These are phyloP conservation scores for Lipomyces spencermartinsiae DNA, from an alignment of 805 yeast species.

Conservation along the genomic window DNA sequence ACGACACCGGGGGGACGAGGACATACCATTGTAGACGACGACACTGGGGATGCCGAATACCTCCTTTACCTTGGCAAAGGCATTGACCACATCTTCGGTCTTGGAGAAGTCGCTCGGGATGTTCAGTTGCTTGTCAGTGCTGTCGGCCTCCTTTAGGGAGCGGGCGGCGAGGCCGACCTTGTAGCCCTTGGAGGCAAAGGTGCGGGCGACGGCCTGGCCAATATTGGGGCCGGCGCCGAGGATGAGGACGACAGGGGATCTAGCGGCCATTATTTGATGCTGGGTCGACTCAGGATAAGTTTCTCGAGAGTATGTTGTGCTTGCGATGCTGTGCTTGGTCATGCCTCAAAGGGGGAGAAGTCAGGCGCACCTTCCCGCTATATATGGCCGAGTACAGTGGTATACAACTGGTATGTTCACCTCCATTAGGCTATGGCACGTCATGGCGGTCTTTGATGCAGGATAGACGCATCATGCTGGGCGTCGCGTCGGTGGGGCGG, in stretches of 20 bases:
- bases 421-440: too few relatives aligned
- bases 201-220: constrained; percentile 15
- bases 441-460: too few relatives aligned
- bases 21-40: constrained; percentile 16
- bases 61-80: constrained; percentile 4
- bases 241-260: constrained; percentile 11
- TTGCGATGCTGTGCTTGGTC: too few relatives aligned
- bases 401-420: too few relatives aligned
- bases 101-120: constrained; percentile 18
- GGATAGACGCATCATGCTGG: too few relatives aligned
- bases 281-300: too few relatives aligned
- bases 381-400: too few relatives aligned
- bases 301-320: too few relatives aligned
- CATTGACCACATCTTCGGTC: constrained; percentile 11
- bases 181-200: constrained; percentile 19
- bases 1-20: background rate
- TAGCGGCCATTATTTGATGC: constrained; percentile 4
- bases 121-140: constrained; percentile 9
- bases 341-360: too few relatives aligned
- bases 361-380: too few relatives aligned
- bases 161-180: constrained; percentile 15
- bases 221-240: constrained; percentile 20
- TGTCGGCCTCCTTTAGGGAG: constrained; percentile 11
- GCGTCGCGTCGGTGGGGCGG: too few relatives aligned
- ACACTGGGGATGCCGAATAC: constrained; percentile 16